A percentile compares a stretch with the other conserved stretches of the same genome.
Evolutionary conservation across 2,329 filamentous ascomycete genomes (phyloP).

Genomic region (Cadophora sp.): DNA sequence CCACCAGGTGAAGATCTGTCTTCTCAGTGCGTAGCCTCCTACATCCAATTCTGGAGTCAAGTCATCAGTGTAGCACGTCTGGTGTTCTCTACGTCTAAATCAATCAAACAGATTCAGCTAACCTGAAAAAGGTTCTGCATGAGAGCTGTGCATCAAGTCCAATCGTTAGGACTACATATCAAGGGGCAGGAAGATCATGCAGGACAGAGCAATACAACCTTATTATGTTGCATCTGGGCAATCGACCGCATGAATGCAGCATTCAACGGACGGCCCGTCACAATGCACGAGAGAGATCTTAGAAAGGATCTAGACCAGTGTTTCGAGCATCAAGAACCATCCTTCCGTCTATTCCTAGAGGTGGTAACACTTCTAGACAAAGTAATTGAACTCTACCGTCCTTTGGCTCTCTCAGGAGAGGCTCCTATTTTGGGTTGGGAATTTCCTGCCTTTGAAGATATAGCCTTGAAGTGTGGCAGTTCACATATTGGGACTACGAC

Average conservation of each 20-base stretch:
- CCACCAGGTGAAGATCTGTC: constrained; percentile 61
- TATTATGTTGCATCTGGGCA: constrained; percentile 67
- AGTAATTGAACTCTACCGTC: constrained; percentile 66
- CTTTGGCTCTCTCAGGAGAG: constrained; percentile 48
- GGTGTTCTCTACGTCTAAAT: background rate
- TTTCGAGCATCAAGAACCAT: constrained; percentile 57
- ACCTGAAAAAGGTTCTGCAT: constrained; percentile 49
- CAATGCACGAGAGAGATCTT: constrained; percentile 67
- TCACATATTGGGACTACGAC: constrained; percentile 29
- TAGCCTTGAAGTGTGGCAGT: constrained; percentile 34
- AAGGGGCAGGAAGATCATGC: constrained; percentile 45
- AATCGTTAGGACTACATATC: constrained; percentile 63
- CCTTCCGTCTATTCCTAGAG: constrained; percentile 62
- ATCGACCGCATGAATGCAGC: constrained; percentile 65
- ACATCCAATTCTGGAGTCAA: background rate
- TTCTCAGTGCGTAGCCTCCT: constrained; percentile 46
- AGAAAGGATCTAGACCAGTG: constrained; percentile 59
- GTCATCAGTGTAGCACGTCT: too few relatives aligned
- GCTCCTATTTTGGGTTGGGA: constrained; percentile 25
- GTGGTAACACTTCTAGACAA: constrained; percentile 62
- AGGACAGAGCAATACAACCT: constrained; percentile 44
- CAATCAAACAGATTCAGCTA: background rate
- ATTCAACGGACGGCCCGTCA: constrained; percentile 63
- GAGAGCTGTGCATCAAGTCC: constrained; percentile 62
- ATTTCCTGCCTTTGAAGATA: constrained; percentile 44